Evolutionary conservation across 805 yeast species (phyloP).

Genomic region (Yarrowia sp.): DNA sequence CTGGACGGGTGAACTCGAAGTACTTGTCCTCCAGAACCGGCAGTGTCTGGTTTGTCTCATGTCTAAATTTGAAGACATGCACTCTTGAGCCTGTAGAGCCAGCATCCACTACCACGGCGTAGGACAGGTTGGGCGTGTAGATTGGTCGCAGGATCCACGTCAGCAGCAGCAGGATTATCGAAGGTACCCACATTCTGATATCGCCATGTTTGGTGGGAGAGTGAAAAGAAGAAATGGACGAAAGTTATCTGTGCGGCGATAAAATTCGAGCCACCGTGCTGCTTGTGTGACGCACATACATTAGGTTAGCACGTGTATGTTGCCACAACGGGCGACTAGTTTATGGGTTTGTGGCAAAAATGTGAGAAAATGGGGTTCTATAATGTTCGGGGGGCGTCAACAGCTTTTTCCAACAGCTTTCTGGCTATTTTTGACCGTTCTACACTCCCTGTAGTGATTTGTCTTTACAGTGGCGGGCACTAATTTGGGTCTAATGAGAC

Average conservation of each 20-base stretch:
- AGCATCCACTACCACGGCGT: constrained; percentile 91
- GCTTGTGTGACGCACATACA: neutral
- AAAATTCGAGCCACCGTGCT: neutral
- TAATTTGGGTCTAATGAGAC: constrained; percentile 5
- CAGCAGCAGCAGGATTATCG: constrained; percentile 1
- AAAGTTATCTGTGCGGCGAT: constrained; percentile 9
- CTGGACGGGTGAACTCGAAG: constrained; percentile 86
- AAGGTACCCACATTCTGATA: constrained; percentile 16
- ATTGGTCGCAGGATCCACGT: constrained; percentile 7
- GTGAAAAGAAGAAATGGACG: constrained; percentile 25
- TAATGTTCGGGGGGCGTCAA: neutral
- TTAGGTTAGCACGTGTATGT: constrained; percentile 13
- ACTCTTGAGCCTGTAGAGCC: constrained; percentile 96
- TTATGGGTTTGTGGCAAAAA: neutral
- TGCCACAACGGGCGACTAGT: neutral
- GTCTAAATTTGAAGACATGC: constrained; percentile 78
- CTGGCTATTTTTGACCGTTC: neutral
- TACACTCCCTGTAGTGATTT: neutral
- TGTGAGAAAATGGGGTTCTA: too few species aligned
- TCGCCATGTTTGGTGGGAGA: constrained; percentile 1
- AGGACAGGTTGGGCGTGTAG: constrained; percentile 35
- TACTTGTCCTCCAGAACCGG: constrained; percentile 75
- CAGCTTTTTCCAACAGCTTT: neutral
- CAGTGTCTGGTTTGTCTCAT: constrained; percentile 72
- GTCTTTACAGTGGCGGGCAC: neutral